Evolutionary conservation across 2,329 filamentous ascomycete genomes (phyloP).

Genomic region (Aspergillus vadensis): DNA sequence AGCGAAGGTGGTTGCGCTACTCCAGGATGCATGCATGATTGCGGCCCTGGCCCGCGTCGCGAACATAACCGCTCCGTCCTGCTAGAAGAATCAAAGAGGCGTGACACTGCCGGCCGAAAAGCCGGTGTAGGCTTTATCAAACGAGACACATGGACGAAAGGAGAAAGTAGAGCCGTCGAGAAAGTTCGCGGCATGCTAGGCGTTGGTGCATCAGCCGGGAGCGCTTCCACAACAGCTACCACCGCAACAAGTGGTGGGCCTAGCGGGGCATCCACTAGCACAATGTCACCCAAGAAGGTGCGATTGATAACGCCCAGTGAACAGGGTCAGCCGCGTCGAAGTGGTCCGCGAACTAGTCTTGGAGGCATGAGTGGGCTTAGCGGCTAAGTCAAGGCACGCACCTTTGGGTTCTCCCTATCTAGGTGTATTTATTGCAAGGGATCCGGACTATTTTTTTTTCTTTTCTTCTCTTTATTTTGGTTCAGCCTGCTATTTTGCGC

Average conservation of each 20-base stretch:
- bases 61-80: conserved; percentile 40
- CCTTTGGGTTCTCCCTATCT: background rate
- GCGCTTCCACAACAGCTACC: conserved; percentile 24
- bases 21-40: conserved; percentile 62
- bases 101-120: conserved; percentile 36
- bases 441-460: background rate
- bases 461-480: background rate
- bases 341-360: conserved; percentile 25
- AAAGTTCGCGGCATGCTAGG: conserved; percentile 48
- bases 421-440: background rate
- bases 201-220: conserved; percentile 30
- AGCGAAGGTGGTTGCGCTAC: conserved; percentile 60
- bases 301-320: conserved; percentile 48
- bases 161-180: conserved; percentile 50
- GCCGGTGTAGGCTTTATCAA: conserved; percentile 42
- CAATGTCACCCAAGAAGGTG: conserved; percentile 48
- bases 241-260: conserved; percentile 23
- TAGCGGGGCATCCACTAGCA: conserved; percentile 33
- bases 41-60: conserved; percentile 53
- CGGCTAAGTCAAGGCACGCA: background rate
- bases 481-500: background rate
- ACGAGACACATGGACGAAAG: conserved; percentile 47
- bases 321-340: conserved; percentile 34
- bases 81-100: conserved; percentile 36
- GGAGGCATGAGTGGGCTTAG: conserved; percentile 17